Percentiles rank a stretch among this genome's conserved stretches.
Evolutionary conservation across 257 asterid genomes (phyloP).

Genomic region (Voacanga thouarsii): DNA sequence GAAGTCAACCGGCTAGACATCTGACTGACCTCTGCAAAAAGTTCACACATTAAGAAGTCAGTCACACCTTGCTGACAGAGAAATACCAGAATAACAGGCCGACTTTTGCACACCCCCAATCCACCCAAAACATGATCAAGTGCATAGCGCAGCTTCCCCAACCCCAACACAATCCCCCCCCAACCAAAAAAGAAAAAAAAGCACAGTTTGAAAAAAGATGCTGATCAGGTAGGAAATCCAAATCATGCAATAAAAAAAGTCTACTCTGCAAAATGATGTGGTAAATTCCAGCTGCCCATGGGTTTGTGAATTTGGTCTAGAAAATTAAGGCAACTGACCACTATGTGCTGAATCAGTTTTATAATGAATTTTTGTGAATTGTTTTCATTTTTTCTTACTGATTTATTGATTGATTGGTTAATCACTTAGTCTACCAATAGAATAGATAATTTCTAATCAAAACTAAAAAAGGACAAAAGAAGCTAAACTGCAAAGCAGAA

Average conservation of each 20-base stretch:
- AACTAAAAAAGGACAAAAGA: not conserved
- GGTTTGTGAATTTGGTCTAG: not conserved
- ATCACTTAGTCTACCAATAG: not conserved
- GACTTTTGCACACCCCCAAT: not conserved
- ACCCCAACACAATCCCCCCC: not conserved
- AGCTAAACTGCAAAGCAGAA: slow-evolving; percentile 10
- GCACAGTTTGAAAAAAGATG: not conserved
- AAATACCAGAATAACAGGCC: not conserved
- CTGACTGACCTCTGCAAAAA: slow-evolving; percentile 72
- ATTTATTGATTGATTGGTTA: not conserved
- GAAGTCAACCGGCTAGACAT: slow-evolving; percentile 91
- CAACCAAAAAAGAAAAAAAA: too few species aligned
- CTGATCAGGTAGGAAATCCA: not conserved
- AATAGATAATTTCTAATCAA: slow-evolving; percentile 1
- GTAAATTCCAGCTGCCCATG: not conserved
- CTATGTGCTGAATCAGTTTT: not conserved
- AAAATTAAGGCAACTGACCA: not conserved
- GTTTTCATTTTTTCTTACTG: not conserved
- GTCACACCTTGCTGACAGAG: not conserved
- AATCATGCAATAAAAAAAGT: not conserved
- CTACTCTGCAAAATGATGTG: not conserved
- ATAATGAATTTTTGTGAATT: not conserved
- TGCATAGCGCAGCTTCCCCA: not conserved
- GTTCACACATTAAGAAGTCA: slow-evolving; percentile 14
- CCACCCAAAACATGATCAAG: not conserved